Evolutionary conservation across 345 rosid species (phyloP).

Genomic region (Streptanthus diversifolius): DNA sequence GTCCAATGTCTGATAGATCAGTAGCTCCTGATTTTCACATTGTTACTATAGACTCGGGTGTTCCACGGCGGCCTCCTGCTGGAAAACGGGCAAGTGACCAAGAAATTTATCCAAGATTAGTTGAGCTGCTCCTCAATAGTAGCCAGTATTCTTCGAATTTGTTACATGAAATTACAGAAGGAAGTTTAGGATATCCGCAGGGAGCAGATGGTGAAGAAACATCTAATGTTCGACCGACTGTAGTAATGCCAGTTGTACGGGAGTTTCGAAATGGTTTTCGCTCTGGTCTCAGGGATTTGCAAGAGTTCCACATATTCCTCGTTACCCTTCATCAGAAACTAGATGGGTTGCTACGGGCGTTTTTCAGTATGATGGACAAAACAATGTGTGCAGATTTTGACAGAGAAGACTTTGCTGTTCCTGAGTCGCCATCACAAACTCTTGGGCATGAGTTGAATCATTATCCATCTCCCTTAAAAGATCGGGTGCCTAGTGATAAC

Average conservation of each 20-base stretch:
- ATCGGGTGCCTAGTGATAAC: slow-evolving; percentile 46
- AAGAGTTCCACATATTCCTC: slow-evolving; percentile 86
- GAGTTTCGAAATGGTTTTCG: slow-evolving; percentile 85
- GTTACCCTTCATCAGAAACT: slow-evolving; percentile 91
- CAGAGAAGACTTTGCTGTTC: slow-evolving; percentile 59
- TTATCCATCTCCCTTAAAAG: slow-evolving; percentile 58
- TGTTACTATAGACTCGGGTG: slow-evolving; percentile 90
- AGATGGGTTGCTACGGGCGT: slow-evolving; percentile 66
- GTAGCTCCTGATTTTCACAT: slow-evolving; percentile 49
- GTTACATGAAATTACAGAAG: slow-evolving; percentile 76
- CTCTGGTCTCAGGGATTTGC: slow-evolving; percentile 85
- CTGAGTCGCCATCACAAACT: slow-evolving; percentile 56
- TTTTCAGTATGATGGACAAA: slow-evolving; percentile 63
- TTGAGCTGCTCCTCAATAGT: slow-evolving; percentile 84
- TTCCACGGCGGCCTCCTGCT: slow-evolving; percentile 98
- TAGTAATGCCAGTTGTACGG: slow-evolving; percentile 47
- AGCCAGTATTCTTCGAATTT: slow-evolving; percentile 60
- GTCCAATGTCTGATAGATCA: slow-evolving; percentile 52
- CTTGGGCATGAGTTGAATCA: slow-evolving; percentile 38
- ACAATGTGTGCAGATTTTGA: slow-evolving; percentile 61
- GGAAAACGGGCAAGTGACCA: slow-evolving; percentile 95
- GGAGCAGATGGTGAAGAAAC: slow-evolving; percentile 41
- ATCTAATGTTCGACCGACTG: slow-evolving; percentile 30
- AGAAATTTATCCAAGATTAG: slow-evolving; percentile 80
- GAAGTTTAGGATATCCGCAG: slow-evolving; percentile 63